Conservation (phyloP, 306 rosid species). For the Gastrolobium bilobum region DNA sequence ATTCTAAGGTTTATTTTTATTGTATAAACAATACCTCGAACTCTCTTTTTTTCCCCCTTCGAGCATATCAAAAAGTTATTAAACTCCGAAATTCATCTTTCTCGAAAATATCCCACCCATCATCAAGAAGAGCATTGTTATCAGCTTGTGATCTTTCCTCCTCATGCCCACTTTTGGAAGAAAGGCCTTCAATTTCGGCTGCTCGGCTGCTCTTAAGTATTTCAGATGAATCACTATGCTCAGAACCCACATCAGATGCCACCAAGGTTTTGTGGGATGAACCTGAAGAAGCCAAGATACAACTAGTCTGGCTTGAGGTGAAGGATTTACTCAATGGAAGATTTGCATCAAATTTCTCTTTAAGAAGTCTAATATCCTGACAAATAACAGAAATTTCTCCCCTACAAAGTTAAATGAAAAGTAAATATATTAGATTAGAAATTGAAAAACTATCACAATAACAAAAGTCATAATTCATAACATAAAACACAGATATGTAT, state of each 20-base stretch:
- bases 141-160: conserved; percentile 51
- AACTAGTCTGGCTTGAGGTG: conserved; percentile 88
- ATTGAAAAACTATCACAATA: neutral
- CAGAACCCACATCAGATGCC: conserved; percentile 53
- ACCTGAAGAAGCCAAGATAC: conserved; percentile 70
- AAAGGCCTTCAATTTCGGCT: conserved; percentile 46
- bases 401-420: conserved; percentile 58
- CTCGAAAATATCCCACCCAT: conserved; percentile 76
- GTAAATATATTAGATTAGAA: neutral
- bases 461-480: conserved; percentile 10
- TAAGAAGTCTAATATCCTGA: conserved; percentile 76
- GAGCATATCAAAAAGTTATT: neutral
- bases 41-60: neutral
- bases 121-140: conserved; percentile 65
- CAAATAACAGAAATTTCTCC: conserved; percentile 92
- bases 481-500: neutral
- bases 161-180: conserved; percentile 35
- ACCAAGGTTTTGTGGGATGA: conserved; percentile 47
- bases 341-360: conserved; percentile 85
- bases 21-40: conserved; percentile 40
- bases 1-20: conserved; percentile 33
- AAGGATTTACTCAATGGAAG: conserved; percentile 87
- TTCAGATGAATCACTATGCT: conserved; percentile 52
- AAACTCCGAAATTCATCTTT: conserved; percentile 44
- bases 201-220: conserved; percentile 45